Conservation (phyloP, 2,329 filamentous ascomycete species). For the Chlorencoelia australis region DNA sequence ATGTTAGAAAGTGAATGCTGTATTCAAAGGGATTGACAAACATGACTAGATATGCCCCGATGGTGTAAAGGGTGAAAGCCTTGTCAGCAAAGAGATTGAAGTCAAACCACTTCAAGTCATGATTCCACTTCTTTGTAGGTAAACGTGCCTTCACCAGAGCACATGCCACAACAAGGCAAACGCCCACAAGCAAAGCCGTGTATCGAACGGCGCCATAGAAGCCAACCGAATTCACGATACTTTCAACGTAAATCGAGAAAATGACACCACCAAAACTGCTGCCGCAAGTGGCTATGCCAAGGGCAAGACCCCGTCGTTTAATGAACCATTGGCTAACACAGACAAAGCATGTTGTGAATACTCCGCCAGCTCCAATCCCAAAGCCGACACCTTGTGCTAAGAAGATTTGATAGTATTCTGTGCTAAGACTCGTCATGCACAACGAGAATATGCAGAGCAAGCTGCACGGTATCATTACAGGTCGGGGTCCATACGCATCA, state of each 20-base stretch:
- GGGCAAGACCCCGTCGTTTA: slow-evolving; percentile 34
- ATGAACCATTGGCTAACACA: slow-evolving; percentile 38
- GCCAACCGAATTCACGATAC: slow-evolving; percentile 27
- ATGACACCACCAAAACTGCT: slow-evolving; percentile 31
- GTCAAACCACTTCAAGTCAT: slow-evolving; percentile 27
- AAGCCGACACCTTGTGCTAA: slow-evolving; percentile 37
- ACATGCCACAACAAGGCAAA: not conserved
- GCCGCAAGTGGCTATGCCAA: slow-evolving; percentile 38
- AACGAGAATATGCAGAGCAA: slow-evolving; percentile 48
- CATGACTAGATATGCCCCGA: slow-evolving; percentile 4
- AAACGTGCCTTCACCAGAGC: slow-evolving; percentile 1
- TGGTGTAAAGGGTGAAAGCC: not conserved
- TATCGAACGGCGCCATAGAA: slow-evolving; percentile 1
- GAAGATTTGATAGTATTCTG: slow-evolving; percentile 43
- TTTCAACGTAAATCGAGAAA: not conserved
- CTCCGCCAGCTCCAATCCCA: slow-evolving; percentile 33
- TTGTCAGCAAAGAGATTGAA: slow-evolving; percentile 16
- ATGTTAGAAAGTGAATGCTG: not conserved
- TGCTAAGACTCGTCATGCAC: slow-evolving; percentile 52
- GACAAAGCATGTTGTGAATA: slow-evolving; percentile 33
- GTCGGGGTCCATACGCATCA: slow-evolving; percentile 51
- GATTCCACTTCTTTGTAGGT: slow-evolving; percentile 1
- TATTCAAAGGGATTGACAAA: not conserved
- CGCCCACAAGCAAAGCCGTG: not conserved
- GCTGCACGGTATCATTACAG: slow-evolving; percentile 40